Percentiles rank a stretch among this genome's conserved stretches.
Conservation (phyloP, 164 flowering plant species). For the Nymphaea colorata region DNA sequence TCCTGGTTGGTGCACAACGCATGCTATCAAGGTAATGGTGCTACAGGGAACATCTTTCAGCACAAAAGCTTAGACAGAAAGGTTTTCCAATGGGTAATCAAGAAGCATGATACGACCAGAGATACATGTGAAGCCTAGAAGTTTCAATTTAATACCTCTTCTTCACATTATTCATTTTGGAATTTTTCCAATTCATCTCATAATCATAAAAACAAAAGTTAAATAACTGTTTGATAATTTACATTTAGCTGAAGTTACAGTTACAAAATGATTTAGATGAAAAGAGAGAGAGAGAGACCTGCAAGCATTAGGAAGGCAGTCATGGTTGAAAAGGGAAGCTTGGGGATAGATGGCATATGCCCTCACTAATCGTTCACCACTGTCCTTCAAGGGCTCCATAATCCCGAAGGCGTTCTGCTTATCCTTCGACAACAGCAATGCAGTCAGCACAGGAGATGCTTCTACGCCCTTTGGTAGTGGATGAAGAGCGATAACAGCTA, state of each 20-base stretch:
- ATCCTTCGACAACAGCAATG: constrained; percentile 61
- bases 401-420: constrained; percentile 65
- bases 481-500: constrained; percentile 15
- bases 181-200: no score
- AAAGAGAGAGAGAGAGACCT: constrained; percentile 12
- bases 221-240: no score
- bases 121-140: background rate
- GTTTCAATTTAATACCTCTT: no score
- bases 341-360: constrained; percentile 70
- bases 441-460: constrained; percentile 32
- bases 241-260: no score
- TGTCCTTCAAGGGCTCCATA: constrained; percentile 43
- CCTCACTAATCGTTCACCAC: constrained; percentile 43
- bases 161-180: no score
- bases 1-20: background rate
- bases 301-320: constrained; percentile 88
- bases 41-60: no score
- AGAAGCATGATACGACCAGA: background rate
- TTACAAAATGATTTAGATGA: no score
- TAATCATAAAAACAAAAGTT: no score
- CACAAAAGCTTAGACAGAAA: no score
- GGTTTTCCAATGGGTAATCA: background rate
- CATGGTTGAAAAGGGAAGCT: constrained; percentile 78
- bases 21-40: no score
- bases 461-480: constrained; percentile 3